Evolutionary conservation across 805 yeast genomes (phyloP), one percentile per base, ranked within the genome.

Genomic region (Yamadazyma kitorensis): DNA sequence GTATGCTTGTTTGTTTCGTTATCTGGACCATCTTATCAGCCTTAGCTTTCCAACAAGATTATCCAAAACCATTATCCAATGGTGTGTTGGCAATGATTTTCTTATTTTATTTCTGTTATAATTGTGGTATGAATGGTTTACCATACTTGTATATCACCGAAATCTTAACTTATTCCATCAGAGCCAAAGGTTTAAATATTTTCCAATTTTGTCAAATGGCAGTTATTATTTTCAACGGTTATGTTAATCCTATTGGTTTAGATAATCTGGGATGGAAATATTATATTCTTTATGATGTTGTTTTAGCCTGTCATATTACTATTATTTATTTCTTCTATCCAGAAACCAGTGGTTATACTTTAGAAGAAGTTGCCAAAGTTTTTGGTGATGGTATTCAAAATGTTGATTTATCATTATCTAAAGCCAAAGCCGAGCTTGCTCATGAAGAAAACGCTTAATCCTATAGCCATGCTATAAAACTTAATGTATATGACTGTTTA

Each of bases 41-140:
- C 17, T 24, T 47, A 14, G 31, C 41, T 22, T 47, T 44, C 34
- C 19, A 10, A 7, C 11, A 14, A 26, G 18, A 11, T 8, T 51
- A 34, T 14, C 22, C 22, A 10, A 10, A 10, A 12, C n/a, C 18
- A 9, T 45, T 12, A 37, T 33, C 46, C n/a, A 39, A 26, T 9
- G 78, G 74, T 40, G 75, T 71, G 17, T 59, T 65, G 47, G 74
- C 74, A 6, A 68, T 74, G 72, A 68, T 75, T 32, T 74, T 71
- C 63, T 46, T 72, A 21, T 58, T 47, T 43, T 54, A 57, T 36
- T 30, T 49, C 11, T 43, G 44, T 9, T 57, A 58, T 39, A 44
- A 57, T 39, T 39, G 52, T 18, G 61, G 59, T 17, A 39, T 49
- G 20, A 56, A 55, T 31, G 61, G 62, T 13, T 55, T 70, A 34